Evolutionary conservation across 176 grass and related monocot species (phyloP).

Genomic region (Hsuehochloa calcarea): DNA sequence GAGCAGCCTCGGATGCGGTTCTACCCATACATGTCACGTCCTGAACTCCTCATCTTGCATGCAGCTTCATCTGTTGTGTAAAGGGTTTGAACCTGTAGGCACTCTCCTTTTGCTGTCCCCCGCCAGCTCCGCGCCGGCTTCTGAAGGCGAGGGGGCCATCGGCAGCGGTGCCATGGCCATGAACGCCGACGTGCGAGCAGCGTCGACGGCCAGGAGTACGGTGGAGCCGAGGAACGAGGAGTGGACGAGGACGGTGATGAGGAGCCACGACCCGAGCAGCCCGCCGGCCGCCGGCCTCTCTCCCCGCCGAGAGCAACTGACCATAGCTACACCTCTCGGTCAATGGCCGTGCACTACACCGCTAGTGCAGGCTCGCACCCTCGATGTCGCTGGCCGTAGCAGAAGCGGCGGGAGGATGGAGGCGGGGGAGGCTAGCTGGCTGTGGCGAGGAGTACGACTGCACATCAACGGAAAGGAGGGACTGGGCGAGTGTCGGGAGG

Average conservation of each 20-base stretch:
- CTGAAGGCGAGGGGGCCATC: slow-evolving; percentile 33
- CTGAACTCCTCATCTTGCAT: neutral
- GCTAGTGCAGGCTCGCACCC: no score
- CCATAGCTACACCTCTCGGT: slow-evolving; percentile 4
- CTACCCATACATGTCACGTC: neutral
- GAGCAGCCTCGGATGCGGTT: neutral
- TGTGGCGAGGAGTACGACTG: slow-evolving; percentile 1
- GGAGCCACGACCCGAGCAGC: slow-evolving; percentile 36
- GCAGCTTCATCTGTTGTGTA: slow-evolving; percentile 61
- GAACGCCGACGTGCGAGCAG: slow-evolving; percentile 50
- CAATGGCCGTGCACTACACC: neutral
- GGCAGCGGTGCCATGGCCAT: slow-evolving; percentile 13
- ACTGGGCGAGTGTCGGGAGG: neutral
- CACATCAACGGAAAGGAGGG: slow-evolving; percentile 2
- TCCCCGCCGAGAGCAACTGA: slow-evolving; percentile 6
- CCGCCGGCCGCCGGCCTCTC: neutral
- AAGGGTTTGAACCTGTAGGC: slow-evolving; percentile 63
- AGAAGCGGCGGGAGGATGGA: neutral
- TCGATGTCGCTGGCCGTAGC: neutral
- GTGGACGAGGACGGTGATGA: slow-evolving; percentile 47
- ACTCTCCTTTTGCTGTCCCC: slow-evolving; percentile 37
- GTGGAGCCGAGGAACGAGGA: slow-evolving; percentile 45
- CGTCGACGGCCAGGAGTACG: slow-evolving; percentile 41
- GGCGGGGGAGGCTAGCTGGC: neutral
- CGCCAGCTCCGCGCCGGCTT: neutral